Percentiles rank a stretch among this genome's conserved stretches.
phyloP scores from a whole-genome alignment of 2,329 filamentous ascomycete species.

The Hymenoscyphus infarciens region DNA sequence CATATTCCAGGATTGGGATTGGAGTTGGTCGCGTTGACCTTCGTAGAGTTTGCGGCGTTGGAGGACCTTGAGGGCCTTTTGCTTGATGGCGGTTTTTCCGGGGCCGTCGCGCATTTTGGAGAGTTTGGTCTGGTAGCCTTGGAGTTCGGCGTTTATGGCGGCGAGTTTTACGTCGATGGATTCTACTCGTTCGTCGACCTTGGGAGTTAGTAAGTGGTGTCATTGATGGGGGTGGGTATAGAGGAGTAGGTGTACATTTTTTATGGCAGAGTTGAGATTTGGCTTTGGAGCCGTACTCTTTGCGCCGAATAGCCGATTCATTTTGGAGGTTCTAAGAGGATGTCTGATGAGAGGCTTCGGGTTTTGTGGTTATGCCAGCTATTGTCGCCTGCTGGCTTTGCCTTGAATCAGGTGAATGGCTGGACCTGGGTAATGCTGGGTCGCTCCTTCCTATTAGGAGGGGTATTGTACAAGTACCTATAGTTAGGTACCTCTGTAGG shows the following conservation, averaged over 20 bases:
- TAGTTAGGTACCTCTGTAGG: neutral
- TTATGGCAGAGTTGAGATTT: slow-evolving; percentile 77
- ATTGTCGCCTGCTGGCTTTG: neutral
- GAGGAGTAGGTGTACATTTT: slow-evolving; percentile 56
- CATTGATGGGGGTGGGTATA: slow-evolving; percentile 7
- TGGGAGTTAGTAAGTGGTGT: slow-evolving; percentile 22
- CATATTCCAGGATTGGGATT: slow-evolving; percentile 98
- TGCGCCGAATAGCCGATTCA: slow-evolving; percentile 95
- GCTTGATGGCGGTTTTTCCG: slow-evolving; percentile 86
- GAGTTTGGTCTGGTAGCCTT: slow-evolving; percentile 82
- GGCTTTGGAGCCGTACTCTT: slow-evolving; percentile 87
- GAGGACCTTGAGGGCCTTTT: slow-evolving; percentile 90
- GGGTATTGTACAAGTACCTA: too few species aligned
- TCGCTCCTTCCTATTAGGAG: neutral
- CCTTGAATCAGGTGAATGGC: too few species aligned
- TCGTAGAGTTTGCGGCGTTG: slow-evolving; percentile 95
- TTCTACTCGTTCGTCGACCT: slow-evolving; percentile 78
- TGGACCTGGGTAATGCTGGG: neutral
- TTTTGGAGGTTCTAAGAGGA: slow-evolving; percentile 41
- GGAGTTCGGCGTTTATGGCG: slow-evolving; percentile 84
- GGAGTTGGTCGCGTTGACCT: slow-evolving; percentile 85
- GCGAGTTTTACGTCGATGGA: slow-evolving; percentile 93
- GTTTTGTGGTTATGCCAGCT: neutral
- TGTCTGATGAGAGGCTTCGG: neutral
- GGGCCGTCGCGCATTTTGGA: slow-evolving; percentile 93